Percentiles rank a stretch among this genome's conserved stretches.
phyloP scores from a whole-genome alignment of 2,329 filamentous ascomycete species.

The Fusarium scirpi region DNA sequence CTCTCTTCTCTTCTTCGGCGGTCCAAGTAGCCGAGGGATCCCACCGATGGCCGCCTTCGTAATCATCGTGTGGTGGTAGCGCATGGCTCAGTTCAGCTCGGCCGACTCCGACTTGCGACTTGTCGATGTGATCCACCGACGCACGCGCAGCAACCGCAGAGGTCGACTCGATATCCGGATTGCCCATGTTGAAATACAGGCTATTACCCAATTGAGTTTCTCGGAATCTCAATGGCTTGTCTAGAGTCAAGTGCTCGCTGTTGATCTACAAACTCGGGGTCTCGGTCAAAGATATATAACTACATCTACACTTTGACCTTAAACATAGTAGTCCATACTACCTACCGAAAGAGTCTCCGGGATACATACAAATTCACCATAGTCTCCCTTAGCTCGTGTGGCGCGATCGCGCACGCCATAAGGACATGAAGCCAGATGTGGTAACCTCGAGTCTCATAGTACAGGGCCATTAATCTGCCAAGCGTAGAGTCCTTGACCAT shows the following conservation, averaged over 20 bases:
- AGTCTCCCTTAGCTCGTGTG: conserved; percentile 16
- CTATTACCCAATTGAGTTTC: background rate
- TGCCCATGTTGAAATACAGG: conserved; percentile 36
- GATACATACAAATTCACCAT: conserved; percentile 9
- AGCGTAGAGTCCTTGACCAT: background rate
- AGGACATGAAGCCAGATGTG: conserved; percentile 39
- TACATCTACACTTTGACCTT: conserved; percentile 21
- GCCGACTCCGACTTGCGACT: conserved; percentile 51
- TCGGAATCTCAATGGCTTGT: background rate
- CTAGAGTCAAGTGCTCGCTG: conserved; percentile 13
- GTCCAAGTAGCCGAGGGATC: conserved; percentile 63
- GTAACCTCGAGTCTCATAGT: conserved; percentile 14
- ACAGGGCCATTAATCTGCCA: conserved; percentile 17
- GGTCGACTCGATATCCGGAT: conserved; percentile 48
- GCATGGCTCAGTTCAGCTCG: conserved; percentile 53
- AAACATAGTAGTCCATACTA: background rate
- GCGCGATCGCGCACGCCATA: conserved; percentile 45
- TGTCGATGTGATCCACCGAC: conserved; percentile 43
- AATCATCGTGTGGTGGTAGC: conserved; percentile 49
- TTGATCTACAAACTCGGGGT: conserved; percentile 16
- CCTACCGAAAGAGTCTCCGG: conserved; percentile 41
- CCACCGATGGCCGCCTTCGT: conserved; percentile 58
- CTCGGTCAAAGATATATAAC: conserved; percentile 42
- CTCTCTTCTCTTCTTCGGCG: conserved; percentile 64
- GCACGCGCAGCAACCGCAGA: conserved; percentile 42